Evolutionary conservation across 78 protist genomes (phyloP).

Genomic region (Dictyostelium discoideum): DNA sequence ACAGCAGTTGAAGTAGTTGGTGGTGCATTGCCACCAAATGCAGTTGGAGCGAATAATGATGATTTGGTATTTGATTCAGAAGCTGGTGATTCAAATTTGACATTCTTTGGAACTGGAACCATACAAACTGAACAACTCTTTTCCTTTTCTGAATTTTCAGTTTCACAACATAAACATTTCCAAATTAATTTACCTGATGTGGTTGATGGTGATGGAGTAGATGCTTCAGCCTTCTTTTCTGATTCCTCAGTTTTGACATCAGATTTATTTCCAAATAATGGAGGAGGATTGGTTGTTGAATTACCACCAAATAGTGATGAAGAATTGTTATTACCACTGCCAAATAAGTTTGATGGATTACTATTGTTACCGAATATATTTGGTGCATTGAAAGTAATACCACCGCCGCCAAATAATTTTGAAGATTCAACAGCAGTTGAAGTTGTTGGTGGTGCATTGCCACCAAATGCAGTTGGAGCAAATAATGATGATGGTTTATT

Average conservation of each 20-base stretch:
- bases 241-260: not conserved
- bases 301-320: not conserved
- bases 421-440: not conserved
- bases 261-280: not conserved
- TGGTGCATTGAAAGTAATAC: not conserved
- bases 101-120: slow-evolving; percentile 35
- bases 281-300: not conserved
- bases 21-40: not conserved
- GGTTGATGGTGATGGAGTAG: too few relatives aligned
- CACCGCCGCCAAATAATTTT: not conserved
- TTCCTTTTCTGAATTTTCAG: not conserved
- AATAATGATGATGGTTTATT: not conserved
- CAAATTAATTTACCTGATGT: slow-evolving; percentile 12
- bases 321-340: not conserved
- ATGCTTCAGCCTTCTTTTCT: not conserved
- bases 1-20: not conserved
- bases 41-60: not conserved
- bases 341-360: not conserved
- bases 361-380: not conserved
- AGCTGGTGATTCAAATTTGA: not conserved
- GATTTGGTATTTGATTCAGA: not conserved
- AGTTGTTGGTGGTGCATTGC: not conserved
- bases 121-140: slow-evolving; percentile 24
- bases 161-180: slow-evolving; percentile 59
- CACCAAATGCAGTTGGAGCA: not conserved